Evolutionary conservation across 2,329 filamentous ascomycete species (phyloP).

Genomic region (Monosporascus sp.): DNA sequence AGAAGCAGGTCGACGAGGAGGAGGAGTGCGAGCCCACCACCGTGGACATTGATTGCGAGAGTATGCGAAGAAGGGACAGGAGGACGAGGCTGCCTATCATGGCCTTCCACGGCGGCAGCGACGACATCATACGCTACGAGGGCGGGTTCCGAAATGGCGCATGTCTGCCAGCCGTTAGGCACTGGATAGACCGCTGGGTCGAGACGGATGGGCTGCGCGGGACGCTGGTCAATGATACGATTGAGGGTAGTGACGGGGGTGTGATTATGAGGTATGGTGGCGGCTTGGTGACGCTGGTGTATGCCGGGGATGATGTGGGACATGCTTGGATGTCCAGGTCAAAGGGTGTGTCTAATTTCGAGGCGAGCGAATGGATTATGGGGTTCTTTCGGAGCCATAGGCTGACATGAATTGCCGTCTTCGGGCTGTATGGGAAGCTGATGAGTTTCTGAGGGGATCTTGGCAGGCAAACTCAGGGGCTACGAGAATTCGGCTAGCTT

Average conservation of each 20-base stretch:
- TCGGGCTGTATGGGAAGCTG: too few species aligned
- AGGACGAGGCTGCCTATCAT: constrained; percentile 35
- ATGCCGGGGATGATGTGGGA: constrained; percentile 5
- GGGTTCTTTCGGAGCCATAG: not conserved
- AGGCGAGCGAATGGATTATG: constrained; percentile 2
- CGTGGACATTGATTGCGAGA: constrained; percentile 27
- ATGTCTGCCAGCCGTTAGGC: constrained; percentile 34
- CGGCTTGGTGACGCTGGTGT: constrained; percentile 5
- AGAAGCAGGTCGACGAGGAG: not conserved
- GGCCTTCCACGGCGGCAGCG: constrained; percentile 41
- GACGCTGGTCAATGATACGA: not conserved
- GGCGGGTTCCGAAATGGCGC: constrained; percentile 35
- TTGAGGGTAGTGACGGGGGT: not conserved
- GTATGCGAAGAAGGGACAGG: constrained; percentile 11
- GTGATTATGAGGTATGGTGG: not conserved
- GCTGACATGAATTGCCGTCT: not conserved
- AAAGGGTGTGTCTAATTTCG: not conserved
- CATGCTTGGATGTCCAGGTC: not conserved
- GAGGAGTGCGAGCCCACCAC: constrained; percentile 25
- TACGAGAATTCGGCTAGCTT: too few species aligned
- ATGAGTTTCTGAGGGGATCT: too few species aligned
- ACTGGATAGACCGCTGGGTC: constrained; percentile 32
- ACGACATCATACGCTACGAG: constrained; percentile 37
- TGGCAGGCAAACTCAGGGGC: too few species aligned
- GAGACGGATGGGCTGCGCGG: constrained; percentile 16